These are phyloP conservation scores for Ascocoryne sarcoides DNA, from an alignment of 2,329 filamentous ascomycete genomes.

Conservation along the genomic window DNA sequence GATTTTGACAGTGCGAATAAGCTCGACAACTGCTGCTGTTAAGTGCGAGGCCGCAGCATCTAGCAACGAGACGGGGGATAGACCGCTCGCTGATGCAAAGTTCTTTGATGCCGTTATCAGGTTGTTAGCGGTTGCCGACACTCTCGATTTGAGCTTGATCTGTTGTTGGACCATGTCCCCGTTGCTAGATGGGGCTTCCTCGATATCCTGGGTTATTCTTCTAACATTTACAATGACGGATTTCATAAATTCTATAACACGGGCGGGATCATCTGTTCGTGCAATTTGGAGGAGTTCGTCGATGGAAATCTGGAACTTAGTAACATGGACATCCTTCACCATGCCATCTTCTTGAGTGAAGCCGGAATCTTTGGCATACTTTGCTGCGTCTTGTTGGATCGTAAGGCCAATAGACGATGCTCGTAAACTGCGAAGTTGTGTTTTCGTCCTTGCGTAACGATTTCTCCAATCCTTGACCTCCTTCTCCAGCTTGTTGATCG, in stretches of 20 bases:
- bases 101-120: constrained; percentile 93
- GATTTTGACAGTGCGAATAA: constrained; percentile 78
- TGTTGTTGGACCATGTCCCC: constrained; percentile 46
- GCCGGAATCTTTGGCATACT: constrained; percentile 54
- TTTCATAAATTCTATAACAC: constrained; percentile 80
- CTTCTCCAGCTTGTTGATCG: constrained; percentile 67
- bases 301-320: constrained; percentile 88
- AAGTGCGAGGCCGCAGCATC: constrained; percentile 91
- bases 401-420: constrained; percentile 70
- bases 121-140: constrained; percentile 92
- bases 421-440: constrained; percentile 73
- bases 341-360: constrained; percentile 66
- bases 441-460: constrained; percentile 80
- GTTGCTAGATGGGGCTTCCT: constrained; percentile 45
- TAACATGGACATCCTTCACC: constrained; percentile 86
- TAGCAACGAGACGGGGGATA: constrained; percentile 86
- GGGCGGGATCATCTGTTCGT: constrained; percentile 61
- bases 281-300: constrained; percentile 80
- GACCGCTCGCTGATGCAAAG: constrained; percentile 70
- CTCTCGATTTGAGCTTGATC: constrained; percentile 65
- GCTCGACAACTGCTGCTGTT: constrained; percentile 74
- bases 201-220: constrained; percentile 75
- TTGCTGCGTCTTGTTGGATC: constrained; percentile 60
- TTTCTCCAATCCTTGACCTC: constrained; percentile 87
- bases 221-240: constrained; percentile 73